Evolutionary conservation across 192 early-diverging fungal species (phyloP).

Genomic region (Coemansia sp.): DNA sequence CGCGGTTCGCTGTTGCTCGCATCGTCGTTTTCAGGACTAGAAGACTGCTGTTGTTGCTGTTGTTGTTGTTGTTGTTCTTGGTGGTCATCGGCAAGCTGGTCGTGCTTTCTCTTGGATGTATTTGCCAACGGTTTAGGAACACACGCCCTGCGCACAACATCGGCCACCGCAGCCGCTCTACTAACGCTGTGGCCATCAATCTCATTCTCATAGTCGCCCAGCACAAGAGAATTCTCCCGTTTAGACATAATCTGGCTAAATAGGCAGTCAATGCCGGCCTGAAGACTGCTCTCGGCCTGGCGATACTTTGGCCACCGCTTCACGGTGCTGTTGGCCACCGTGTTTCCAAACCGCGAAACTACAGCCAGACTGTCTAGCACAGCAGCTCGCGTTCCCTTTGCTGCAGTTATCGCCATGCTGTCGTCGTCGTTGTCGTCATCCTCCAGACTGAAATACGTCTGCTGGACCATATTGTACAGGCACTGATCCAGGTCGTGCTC

Average conservation of each 20-base stretch:
- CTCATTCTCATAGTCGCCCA: neutral
- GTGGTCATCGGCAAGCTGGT: neutral
- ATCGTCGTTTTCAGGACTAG: constrained; percentile 1
- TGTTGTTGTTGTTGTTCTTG: neutral
- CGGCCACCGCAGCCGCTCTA: neutral
- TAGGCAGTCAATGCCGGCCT: neutral
- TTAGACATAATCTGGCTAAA: neutral
- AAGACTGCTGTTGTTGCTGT: neutral
- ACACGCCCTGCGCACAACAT: neutral
- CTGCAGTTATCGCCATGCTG: too few relatives aligned
- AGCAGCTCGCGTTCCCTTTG: constrained; percentile 1
- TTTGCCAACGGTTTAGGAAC: too few relatives aligned
- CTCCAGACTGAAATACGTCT: constrained; percentile 21
- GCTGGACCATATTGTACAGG: constrained; percentile 20
- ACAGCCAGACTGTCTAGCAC: neutral
- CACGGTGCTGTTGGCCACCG: neutral
- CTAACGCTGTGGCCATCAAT: too few relatives aligned
- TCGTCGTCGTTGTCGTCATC: neutral
- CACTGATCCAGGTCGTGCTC: constrained; percentile 4
- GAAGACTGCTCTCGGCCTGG: neutral
- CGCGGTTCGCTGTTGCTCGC: neutral
- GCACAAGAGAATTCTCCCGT: neutral
- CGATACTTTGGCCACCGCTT: neutral
- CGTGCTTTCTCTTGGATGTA: neutral
- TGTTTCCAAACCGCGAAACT: neutral